These are phyloP conservation scores for Chaetoceros muelleri DNA, from an alignment of 108 stramenopile genomes.

Conservation along the genomic window DNA sequence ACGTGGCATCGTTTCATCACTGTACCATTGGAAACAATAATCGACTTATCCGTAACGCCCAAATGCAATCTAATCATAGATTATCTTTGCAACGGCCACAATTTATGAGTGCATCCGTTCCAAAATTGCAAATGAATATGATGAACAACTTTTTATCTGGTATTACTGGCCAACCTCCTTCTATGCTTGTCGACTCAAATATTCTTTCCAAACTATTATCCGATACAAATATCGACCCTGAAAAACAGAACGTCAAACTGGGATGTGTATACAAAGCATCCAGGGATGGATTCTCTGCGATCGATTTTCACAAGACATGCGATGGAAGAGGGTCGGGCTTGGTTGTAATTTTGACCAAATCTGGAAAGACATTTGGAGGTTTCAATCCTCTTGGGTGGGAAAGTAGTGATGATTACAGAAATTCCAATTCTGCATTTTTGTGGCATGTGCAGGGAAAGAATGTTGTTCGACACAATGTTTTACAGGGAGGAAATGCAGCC, in stretches of 20 bases:
- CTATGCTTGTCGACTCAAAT: neutral
- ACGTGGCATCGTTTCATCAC: too few species aligned
- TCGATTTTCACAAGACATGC: constrained; percentile 54
- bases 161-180: neutral
- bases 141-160: neutral
- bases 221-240: neutral
- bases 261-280: constrained; percentile 49
- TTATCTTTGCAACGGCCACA: too few species aligned
- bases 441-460: constrained; percentile 37
- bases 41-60: too few species aligned
- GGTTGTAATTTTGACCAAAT: constrained; percentile 38
- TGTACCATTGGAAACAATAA: too few species aligned
- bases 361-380: constrained; percentile 55
- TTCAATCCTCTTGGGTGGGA: constrained; percentile 69
- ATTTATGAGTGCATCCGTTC: too few species aligned
- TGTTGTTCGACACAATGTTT: constrained; percentile 29
- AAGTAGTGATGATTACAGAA: constrained; percentile 61
- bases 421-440: constrained; percentile 59
- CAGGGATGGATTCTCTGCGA: constrained; percentile 67
- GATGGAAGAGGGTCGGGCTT: constrained; percentile 63
- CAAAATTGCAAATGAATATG: too few species aligned
- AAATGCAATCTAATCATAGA: too few species aligned
- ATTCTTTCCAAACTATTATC: neutral
- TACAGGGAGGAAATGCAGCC: constrained; percentile 56
- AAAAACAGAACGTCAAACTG: neutral